Evolutionary conservation across 768 basidiomycete species (phyloP), one percentile per base, ranked within the genome.

Genomic region (Lepiota brunneoincarnata): DNA sequence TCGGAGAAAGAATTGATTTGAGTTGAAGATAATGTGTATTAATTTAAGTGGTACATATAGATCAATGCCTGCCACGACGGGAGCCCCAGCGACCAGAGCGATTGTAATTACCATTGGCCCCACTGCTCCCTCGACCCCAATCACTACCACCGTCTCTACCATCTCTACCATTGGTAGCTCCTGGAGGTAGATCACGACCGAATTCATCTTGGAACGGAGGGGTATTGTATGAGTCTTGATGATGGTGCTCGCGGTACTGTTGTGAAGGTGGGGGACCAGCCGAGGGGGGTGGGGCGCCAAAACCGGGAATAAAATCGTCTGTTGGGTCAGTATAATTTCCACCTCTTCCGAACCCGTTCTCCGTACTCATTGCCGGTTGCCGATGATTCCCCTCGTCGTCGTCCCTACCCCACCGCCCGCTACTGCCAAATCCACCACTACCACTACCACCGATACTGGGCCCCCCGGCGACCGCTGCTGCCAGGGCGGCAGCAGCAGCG

Each of bases 401-500:
- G 39, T 41, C 48, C 17, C 36, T 46, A 31, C 45, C 53, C 45
- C 53, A 48, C n/a, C 55, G 37, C 31, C 48, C 26, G 14, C 57
- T 48, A 40, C 50, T 28, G 6, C 35, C 49, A 28, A 46, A 47
- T 12, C 37, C 51, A 24, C 45, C 45, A 39, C 74, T 64, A 62
- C 71, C 66, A 38, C 67, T 67, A 24, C 67, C 60, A 4, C 60
- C 70, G n/a, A 67, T 60, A 21, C 73, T 59, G 36, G 63, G 63
- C 23, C 70, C 65, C 10, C 67, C 61, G 21, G 63, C 62, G 40
- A 71, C 4, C 67, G 68, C n/a, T 68, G 70, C 12, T 66, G 62
- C 26, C 69, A 67, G 40, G 69, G 65, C 38, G 69, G 59, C 48
- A 0, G 66, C 71, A 0, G 70, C 73, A 28, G 73, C 75, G 31